Evolutionary conservation across 2,329 filamentous ascomycete genomes (phyloP), one percentile per base, ranked within the genome.

Genomic region (Arthroderma sp.): DNA sequence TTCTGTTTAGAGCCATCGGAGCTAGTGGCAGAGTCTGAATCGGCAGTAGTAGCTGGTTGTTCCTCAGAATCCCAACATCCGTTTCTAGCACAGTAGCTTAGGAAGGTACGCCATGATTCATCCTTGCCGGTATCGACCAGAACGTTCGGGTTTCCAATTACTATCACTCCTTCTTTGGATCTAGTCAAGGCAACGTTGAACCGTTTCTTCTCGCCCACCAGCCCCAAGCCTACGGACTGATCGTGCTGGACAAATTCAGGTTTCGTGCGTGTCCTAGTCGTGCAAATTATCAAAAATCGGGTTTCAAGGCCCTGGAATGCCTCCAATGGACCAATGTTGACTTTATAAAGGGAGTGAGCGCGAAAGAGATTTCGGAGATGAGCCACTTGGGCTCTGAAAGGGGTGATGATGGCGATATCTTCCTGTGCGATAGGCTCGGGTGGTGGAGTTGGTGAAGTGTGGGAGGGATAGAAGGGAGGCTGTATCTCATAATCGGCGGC

Each of bases 171-270:
- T 50, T 68, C 59, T 49, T 62, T 68, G 1, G 67, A 65, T 38
- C 66, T 50, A 4, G 67, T 70, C n/a, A 69, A 49, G 3, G 66
- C 66, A 38, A 70, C 65, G 50, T 69, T 69, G 52, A 68, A 65
- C 39, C 60, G 62, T 43, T 62, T 55, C n/a, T 51, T 54, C 50
- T 64, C 58, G 29, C 57, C 51, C 4, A 70, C 52, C 6, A 70
- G 46, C 1, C 67, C 68, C 22, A 63, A 36, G 2, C 48, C 49
- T 22, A 49, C 34, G 10, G 49, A 42, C 41, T 53, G 49, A 42
- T 55, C 53, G 10, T 50, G 50, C 10, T 49, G 43, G 3, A 55
- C 45, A 36, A 53, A 55, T 9, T 46, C 45, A n/a, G 30, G 46
- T 8, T 47, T 48, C 3, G 49, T 31, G 4, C 54, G 47, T 4